Evolutionary conservation across 306 rosid species (phyloP), one percentile per base, ranked within the genome.

Genomic region (Rubus parviflorus): DNA sequence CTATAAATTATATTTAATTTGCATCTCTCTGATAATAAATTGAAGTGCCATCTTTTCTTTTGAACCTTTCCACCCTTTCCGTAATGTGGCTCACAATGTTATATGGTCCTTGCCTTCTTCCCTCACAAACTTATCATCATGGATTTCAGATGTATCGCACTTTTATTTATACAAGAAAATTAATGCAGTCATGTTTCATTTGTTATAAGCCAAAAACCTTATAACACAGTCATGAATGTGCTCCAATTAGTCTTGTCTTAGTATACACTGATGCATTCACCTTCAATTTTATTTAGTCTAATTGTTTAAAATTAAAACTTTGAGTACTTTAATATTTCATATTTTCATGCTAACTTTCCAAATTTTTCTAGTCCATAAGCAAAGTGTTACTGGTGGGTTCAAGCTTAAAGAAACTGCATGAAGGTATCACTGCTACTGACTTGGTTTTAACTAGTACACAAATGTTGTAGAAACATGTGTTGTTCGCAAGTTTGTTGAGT

Each of bases 401-500:
- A 66, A 66, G 16, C 71, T 41, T 66, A 19, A 51, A 35, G 35
- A 20, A 19, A 41, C 30, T 41, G 8, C 17, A 4, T n/a, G 71
- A n/a, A 11, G 45, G 71, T 42, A 6, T 77, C 45, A 54, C 60
- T 54, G 60, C 60, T n/a, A 54, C 60, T 7, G 60, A 54, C 60
- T 17, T 54, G 7, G 60, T 54, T 54, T 54, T 19, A 54, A 54
- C 60, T 54, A 25, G 19, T 10, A 67, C 80, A 48, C 74, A 77
- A 77, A 77, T 67, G 68, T 54, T 67, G 57, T 67, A 62, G 74
- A 77, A 77, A 61, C 74, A 77, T 77, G 47, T 8, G 51, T 76
- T 53, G 57, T 76, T 76, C 74, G 74, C 52, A 76, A 76, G 67
- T 76, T 76, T 67, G 74, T 76, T 15, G 74, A 76, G 74, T 76